Percentiles rank a stretch among this genome's conserved stretches.
Evolutionary conservation across 1,284 basidiomycete genomes (phyloP).

Genomic region (Irpex sp.): DNA sequence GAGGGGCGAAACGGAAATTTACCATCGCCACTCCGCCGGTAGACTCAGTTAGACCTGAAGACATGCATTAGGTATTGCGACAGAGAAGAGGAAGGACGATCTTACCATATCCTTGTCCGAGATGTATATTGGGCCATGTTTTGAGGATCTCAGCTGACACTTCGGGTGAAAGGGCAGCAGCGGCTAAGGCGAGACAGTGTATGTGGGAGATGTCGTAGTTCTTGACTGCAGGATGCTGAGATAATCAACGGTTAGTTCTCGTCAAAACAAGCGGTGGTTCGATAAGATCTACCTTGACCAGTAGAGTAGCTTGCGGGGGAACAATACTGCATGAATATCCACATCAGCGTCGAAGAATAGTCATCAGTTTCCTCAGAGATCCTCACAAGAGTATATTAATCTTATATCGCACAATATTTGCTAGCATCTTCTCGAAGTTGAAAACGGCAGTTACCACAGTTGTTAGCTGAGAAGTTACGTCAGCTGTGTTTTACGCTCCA

Average conservation of each 20-base stretch:
- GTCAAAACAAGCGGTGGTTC: neutral
- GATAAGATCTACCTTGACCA: conserved; percentile 47
- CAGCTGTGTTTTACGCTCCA: neutral
- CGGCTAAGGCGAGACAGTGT: conserved; percentile 60
- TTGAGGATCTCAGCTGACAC: conserved; percentile 50
- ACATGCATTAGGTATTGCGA: neutral
- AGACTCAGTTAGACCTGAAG: conserved; percentile 40
- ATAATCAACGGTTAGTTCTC: conserved; percentile 1
- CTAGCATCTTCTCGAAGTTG: conserved; percentile 60
- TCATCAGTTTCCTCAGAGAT: neutral
- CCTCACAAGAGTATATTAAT: conserved; percentile 60
- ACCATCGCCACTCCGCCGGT: conserved; percentile 38
- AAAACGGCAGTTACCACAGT: conserved; percentile 69
- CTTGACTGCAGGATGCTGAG: conserved; percentile 61
- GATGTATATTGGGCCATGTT: conserved; percentile 52
- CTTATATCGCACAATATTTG: conserved; percentile 60
- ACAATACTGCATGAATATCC: conserved; percentile 46
- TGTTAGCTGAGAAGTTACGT: conserved; percentile 14
- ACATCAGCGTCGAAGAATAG: conserved; percentile 17
- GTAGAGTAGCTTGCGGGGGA: conserved; percentile 58
- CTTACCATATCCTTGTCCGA: conserved; percentile 67
- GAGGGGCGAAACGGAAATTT: conserved; percentile 7
- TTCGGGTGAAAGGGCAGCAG: conserved; percentile 71
- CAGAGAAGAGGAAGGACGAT: neutral
- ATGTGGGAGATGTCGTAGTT: conserved; percentile 64